These are phyloP conservation scores for Tuber aestivum DNA, from an alignment of 495 filamentous ascomycete species.

Conservation along the genomic window DNA sequence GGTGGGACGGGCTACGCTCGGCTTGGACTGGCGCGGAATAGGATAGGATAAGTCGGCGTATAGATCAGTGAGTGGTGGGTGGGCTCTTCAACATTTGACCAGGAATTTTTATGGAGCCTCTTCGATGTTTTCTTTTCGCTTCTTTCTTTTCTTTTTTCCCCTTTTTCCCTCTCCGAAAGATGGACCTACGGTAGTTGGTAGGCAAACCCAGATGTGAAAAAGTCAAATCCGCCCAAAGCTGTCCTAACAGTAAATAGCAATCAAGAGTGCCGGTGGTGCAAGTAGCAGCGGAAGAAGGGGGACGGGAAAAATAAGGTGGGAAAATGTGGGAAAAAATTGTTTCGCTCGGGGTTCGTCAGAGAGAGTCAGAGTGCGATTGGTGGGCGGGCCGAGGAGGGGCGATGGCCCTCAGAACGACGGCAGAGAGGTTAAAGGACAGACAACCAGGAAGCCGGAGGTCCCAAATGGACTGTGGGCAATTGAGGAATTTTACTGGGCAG, in stretches of 20 bases:
- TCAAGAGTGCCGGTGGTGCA: not conserved
- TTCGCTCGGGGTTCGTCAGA: not conserved
- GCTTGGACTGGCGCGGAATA: not conserved
- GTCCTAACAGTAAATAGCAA: not conserved
- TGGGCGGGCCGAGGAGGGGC: not conserved
- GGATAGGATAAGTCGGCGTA: not conserved
- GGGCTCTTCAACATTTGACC: not conserved
- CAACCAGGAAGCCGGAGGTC: not conserved
- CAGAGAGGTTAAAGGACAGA: not conserved
- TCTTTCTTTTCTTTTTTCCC: not conserved
- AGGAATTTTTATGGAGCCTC: not conserved
- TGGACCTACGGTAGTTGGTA: not conserved
- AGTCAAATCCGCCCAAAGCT: not conserved
- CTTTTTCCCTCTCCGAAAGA: not conserved
- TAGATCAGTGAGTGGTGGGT: not conserved
- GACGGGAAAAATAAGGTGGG: not conserved
- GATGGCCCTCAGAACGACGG: not conserved
- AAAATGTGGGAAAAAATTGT: slow-evolving; percentile 4
- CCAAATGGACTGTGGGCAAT: not conserved
- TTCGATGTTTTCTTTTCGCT: not conserved
- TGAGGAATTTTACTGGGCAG: not conserved
- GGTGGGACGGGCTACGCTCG: slow-evolving; percentile 24
- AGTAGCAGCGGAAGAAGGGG: not conserved
- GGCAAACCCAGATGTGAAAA: not conserved
- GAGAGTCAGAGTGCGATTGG: slow-evolving; percentile 5